These are phyloP conservation scores for Pleurotus tuoliensis DNA, from an alignment of 768 basidiomycete species.

Conservation along the genomic window DNA sequence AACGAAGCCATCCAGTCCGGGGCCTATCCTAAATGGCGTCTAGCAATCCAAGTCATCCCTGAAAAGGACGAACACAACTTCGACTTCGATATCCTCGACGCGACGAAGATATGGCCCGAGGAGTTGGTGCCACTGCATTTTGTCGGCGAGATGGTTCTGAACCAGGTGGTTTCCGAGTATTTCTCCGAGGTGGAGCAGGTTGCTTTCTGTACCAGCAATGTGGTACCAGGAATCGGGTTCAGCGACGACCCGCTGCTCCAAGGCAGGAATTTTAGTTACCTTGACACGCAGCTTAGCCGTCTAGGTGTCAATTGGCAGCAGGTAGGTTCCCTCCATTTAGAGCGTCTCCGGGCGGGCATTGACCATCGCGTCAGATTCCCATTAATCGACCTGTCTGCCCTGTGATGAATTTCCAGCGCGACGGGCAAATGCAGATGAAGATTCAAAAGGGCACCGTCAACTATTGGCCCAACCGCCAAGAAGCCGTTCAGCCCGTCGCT, in stretches of 20 bases:
- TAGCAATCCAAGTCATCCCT: slow-evolving; percentile 71
- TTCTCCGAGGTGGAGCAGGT: slow-evolving; percentile 88
- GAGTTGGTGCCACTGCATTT: slow-evolving; percentile 72
- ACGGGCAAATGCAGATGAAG: slow-evolving; percentile 52
- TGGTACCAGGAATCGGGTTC: slow-evolving; percentile 68
- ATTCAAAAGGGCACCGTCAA: slow-evolving; percentile 61
- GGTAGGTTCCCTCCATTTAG: slow-evolving; percentile 24
- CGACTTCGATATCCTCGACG: slow-evolving; percentile 84
- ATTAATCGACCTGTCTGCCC: slow-evolving; percentile 82
- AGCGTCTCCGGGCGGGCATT: background rate
- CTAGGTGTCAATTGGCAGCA: slow-evolving; percentile 80
- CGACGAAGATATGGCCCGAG: slow-evolving; percentile 85
- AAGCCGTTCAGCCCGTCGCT: slow-evolving; percentile 43
- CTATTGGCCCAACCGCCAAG: slow-evolving; percentile 80
- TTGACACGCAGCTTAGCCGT: slow-evolving; percentile 80
- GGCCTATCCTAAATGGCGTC: slow-evolving; percentile 70
- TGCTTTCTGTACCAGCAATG: slow-evolving; percentile 78
- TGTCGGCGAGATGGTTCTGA: slow-evolving; percentile 71
- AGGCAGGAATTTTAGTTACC: slow-evolving; percentile 83
- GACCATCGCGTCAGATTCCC: slow-evolving; percentile 47
- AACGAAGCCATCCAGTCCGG: slow-evolving; percentile 78
- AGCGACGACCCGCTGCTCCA: slow-evolving; percentile 80
- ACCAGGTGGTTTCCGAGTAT: slow-evolving; percentile 66
- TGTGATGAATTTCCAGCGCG: slow-evolving; percentile 65
- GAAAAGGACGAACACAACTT: slow-evolving; percentile 76